phyloP scores from a whole-genome alignment of 257 asterid species.

The Solanum pimpinellifolium region DNA sequence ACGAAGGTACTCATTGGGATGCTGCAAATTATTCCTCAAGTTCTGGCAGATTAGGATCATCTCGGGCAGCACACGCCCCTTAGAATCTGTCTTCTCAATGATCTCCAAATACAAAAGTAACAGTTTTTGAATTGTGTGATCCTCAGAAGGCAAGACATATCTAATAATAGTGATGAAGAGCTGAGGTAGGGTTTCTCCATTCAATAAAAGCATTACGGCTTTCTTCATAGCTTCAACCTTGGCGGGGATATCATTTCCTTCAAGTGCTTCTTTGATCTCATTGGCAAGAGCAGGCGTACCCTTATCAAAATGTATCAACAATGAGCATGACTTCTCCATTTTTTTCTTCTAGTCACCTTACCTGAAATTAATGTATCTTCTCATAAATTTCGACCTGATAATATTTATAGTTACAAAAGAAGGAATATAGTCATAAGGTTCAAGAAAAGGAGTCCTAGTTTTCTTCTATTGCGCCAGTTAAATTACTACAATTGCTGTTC shows the following conservation, averaged over 20 bases:
- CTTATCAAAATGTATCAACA: constrained; percentile 82
- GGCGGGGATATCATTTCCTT: constrained; percentile 63
- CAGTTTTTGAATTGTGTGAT: constrained; percentile 78
- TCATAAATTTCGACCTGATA: background rate
- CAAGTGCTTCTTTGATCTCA: constrained; percentile 94
- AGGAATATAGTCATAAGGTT: background rate
- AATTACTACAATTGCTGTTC: background rate
- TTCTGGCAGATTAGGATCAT: constrained; percentile 93
- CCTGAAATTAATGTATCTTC: background rate
- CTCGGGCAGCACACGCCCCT: constrained; percentile 77
- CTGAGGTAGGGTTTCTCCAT: constrained; percentile 87
- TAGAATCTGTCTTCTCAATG: constrained; percentile 75
- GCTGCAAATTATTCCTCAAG: constrained; percentile 79
- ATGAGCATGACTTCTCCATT: constrained; percentile 86
- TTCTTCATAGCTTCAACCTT: constrained; percentile 88
- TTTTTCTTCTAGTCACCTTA: constrained; percentile 5
- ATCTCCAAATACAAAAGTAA: constrained; percentile 70
- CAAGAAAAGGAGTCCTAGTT: background rate
- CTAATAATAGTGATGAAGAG: constrained; percentile 74
- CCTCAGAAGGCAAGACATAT: constrained; percentile 81
- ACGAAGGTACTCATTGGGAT: constrained; percentile 84
- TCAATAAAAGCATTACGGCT: constrained; percentile 81
- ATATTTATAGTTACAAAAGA: background rate
- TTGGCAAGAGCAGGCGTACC: constrained; percentile 79
- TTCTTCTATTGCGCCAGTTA: background rate